phyloP scores from a whole-genome alignment of 2,329 filamentous ascomycete species.

The Colletotrichum orchidophilum region DNA sequence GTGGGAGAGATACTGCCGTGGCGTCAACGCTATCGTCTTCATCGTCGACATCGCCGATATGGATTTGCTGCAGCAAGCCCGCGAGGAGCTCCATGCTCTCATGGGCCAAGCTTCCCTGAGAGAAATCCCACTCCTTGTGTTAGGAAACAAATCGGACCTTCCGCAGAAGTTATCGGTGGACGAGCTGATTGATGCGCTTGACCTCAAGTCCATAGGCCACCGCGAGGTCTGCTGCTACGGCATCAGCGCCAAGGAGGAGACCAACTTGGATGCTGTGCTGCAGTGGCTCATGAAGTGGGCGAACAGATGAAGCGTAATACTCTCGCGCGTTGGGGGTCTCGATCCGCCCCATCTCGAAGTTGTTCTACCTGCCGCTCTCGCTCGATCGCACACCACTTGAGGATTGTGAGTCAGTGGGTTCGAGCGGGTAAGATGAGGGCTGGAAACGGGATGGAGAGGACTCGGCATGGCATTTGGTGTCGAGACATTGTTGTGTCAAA shows the following conservation, averaged over 20 bases:
- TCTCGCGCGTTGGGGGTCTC: constrained; percentile 14
- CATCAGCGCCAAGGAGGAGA: constrained; percentile 98
- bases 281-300: constrained; percentile 96
- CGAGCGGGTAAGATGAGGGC: not conserved
- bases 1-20: constrained; percentile 99
- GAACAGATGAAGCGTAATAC: constrained; percentile 64
- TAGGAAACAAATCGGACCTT: constrained; percentile 97
- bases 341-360: not conserved
- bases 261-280: constrained; percentile 95
- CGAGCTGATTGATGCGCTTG: constrained; percentile 91
- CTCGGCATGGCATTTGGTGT: not conserved
- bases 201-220: constrained; percentile 87
- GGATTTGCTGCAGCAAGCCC: constrained; percentile 81
- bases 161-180: constrained; percentile 92
- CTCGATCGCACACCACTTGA: not conserved
- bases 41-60: constrained; percentile 96
- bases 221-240: constrained; percentile 98
- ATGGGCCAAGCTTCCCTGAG: constrained; percentile 85
- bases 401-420: not conserved
- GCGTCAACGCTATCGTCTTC: constrained; percentile 97
- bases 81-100: constrained; percentile 90
- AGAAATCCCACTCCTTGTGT: constrained; percentile 90
- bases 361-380: not conserved
- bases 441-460: not conserved
- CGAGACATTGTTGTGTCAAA: constrained; percentile 1